Evolutionary conservation across 192 early-diverging fungal species (phyloP).

Genomic region (Kickxella alabastrina): DNA sequence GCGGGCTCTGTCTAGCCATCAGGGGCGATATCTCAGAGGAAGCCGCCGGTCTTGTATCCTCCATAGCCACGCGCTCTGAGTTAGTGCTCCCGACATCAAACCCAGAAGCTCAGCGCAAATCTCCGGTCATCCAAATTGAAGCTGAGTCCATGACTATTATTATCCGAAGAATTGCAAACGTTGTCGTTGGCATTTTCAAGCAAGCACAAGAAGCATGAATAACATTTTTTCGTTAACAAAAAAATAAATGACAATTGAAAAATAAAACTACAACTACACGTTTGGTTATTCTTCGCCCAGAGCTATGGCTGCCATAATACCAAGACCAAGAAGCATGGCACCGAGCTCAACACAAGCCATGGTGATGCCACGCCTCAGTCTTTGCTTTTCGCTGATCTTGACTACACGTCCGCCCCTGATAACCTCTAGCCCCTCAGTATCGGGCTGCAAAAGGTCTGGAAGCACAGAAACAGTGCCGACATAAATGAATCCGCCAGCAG

Average conservation of each 20-base stretch:
- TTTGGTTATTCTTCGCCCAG: conserved; percentile 57
- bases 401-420: conserved; percentile 7
- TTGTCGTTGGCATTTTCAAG: conserved; percentile 41
- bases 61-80: conserved; percentile 26
- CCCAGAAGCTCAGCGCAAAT: not conserved
- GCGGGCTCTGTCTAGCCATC: conserved; percentile 40
- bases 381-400: conserved; percentile 7
- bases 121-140: conserved; percentile 43
- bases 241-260: not conserved
- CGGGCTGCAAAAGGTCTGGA: conserved; percentile 70
- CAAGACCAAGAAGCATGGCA: conserved; percentile 71
- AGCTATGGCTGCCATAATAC: conserved; percentile 72
- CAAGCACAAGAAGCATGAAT: not conserved
- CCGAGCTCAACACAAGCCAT: conserved; percentile 57
- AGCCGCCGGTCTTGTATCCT: conserved; percentile 38
- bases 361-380: conserved; percentile 17
- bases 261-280: not conserved
- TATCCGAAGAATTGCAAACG: conserved; percentile 11
- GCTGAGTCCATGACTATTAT: conserved; percentile 26
- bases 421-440: conserved; percentile 52
- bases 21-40: conserved; percentile 30
- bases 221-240: not conserved
- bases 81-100: conserved; percentile 5
- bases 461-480: conserved; percentile 83
- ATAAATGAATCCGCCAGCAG: conserved; percentile 84